Base-by-base conservation (phyloP, 2,329 filamentous ascomycete genomes). In the Orbilia brochopaga region DNA sequence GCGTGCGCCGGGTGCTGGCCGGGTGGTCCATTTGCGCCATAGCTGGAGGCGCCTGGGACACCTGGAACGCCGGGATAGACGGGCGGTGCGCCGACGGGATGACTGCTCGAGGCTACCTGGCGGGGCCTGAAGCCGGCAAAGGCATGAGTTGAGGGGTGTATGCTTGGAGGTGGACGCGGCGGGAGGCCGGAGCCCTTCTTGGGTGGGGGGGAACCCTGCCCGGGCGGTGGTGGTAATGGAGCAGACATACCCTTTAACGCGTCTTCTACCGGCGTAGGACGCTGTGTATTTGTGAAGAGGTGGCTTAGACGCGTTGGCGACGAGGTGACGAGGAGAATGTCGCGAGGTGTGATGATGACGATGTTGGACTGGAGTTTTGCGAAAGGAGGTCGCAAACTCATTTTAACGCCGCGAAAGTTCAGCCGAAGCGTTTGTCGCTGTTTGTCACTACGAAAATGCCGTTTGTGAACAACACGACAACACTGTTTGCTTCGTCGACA, bases 151-250 rank as follows among this genome's bases (percentile, higher is more conserved):
- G 83, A 58, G 87, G 85, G 46, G 90, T 90, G 88, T 74, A 90
- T 87, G 75, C 91, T 91, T 42, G 95, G 88, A 76, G 89, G 90
- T 78, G 79, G 85, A 81, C 77, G 83, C 35, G 80, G 77, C 76
- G 80, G 74, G 69, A 79, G 75, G 79, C 78, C 78, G 79, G 83
- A 79, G 80, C 86, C 82, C 4, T 3, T 32, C 27, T 8, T 8
- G 27, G 27, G 27, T n/a, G n/a, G n/a, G n/a, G n/a, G n/a, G n/a
- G n/a, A n/a, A n/a, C n/a, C n/a, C n/a, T n/a, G n/a, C 85, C 90
- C 90, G 91, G 90, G 89, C 88, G 89, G 89, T 79, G 88, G 88
- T 89, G 89, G 89, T 79, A 88, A 88, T 81, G 90, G 88, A 85
- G 91, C 91, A 81, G 90, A 88, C 90, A 93, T 93, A 70, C 66